Evolutionary conservation across 129 eudicot species (phyloP), one percentile per base, ranked within the genome.

Genomic region (Kitagawia praeruptora): DNA sequence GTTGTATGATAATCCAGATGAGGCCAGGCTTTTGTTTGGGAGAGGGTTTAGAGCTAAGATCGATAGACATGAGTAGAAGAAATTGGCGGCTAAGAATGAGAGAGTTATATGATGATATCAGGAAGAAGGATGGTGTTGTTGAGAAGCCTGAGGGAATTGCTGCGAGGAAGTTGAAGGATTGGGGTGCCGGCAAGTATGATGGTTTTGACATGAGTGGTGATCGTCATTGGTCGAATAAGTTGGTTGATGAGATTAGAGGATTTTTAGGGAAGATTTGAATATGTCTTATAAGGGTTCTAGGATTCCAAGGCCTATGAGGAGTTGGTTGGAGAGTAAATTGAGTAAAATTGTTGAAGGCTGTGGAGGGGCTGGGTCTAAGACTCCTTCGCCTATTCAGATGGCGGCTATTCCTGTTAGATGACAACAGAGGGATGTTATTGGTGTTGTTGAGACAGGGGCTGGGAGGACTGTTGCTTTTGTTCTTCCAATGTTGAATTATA

Each of bases 251-350:
- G 7, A 70, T 70, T 70, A 47, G 75, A 39, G 75, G 40, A 70
- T 70, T 34, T 70, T 70, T 39, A 70, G 47, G 25, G 75, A 70
- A 21, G 75, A 70, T 70, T 70, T 70, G 38, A 70, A 70, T 70
- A 70, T 70, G 40, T 38, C 47, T 8, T 70, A 38, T 38, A 70
- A 70, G 75, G 75, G 75, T 1, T 70, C 75, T 0, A 38, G 75
- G 44, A 70, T 70, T 39, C 75, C 75, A 0, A 39, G 75, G 44
- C 44, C 44, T 41, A 41, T 41, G 44, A 41, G 44, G 44, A 41
- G 6, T 41, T 41, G 44, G 44, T 41, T 7, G 5, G 44, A 41
- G 44, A 41, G 44, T 41, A 41, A 41, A 41, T 41, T 41, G 44
- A 41, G 44, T 6, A 41, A 41, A 41, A 41, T 41, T 41, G 44